Base-by-base conservation (phyloP, 2,329 filamentous ascomycete species). In the Trichoderma breve region DNA sequence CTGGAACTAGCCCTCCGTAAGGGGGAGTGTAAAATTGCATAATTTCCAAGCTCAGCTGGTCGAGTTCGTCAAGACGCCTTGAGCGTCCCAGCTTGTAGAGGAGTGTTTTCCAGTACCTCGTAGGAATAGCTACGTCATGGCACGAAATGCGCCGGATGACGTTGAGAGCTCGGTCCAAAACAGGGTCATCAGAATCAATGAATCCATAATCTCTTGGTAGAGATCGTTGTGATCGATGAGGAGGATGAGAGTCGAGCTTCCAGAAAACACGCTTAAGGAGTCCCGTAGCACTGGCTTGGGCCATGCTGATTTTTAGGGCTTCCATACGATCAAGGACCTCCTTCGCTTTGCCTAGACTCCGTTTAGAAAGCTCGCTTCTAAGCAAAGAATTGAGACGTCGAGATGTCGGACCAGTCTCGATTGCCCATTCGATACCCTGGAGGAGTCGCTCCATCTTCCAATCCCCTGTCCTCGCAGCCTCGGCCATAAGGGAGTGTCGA, bases 31-130 rank as follows among this genome's bases (percentile, higher is more conserved):
- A 84, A 53, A 83, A 73, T 21, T 83, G 76, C 11, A 85, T 78
- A 62, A 88, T 76, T 60, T 85, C 82, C 15, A 84, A 73, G 14
- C 81, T 81, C 3, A 87, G 72, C 47, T 80, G 80, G 65, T 86
- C 83, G 3, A 88, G 75, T n/a, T 86, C 83, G 3, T 81, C 77
- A 12, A 87, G 77, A 15, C 81, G 83, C 12, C 82, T 80, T n/a
- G 81, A 77, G 2, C 83, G 82, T 3, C 84, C 82, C 3, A 88
- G 80, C 53, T 80, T 81, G 53, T 81, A 81, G 12, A 89, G 73
- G 0, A 88, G 73, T 3, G 80, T 80, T 71, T 79, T 81, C 84
- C 86, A 87, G 43, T 79, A 80, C 12, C 73, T 73, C 5, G 79
- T 72, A n/a, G 81, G 80, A 34, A 84, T 77, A 24, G 80, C 78